Evolutionary conservation across 192 early-diverging fungal species (phyloP), one percentile per base, ranked within the genome.

Genomic region (Entomortierella lignicola): DNA sequence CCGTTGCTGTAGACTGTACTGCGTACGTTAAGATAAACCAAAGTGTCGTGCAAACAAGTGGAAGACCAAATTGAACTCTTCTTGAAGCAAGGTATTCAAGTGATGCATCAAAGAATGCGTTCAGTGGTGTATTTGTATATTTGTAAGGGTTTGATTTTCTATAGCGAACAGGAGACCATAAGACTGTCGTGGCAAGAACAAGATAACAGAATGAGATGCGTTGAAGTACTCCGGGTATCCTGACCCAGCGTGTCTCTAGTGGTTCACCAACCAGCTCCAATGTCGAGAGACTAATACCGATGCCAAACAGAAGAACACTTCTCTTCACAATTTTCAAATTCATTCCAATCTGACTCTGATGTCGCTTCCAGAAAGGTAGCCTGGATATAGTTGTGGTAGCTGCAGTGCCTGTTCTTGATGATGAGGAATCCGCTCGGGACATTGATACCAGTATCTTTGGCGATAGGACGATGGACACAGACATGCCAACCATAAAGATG

Each of bases 401-500:
- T 23, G n/a, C n/a, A 4, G 11, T 51, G 6, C 6, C 18, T 18
- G 8, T n/a, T 6, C 6, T 51, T 17, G 11, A 17, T 55, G 54
- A 6, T 47, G 64, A 11, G 4, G 63, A 52, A 25, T 13, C 25
- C 8, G 30, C 18, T 15, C 15, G 26, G n/a, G 61, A 58, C 18
- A 66, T 23, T 11, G 42, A 12, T 10, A 21, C 23, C 21, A 73
- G 47, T 54, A 56, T 64, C 1, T 20, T 55, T 4, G 71, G 63
- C 1, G 62, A 41, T 31, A 75, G 37, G 41, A 77, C 66, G 32
- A 77, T 72, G 4, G 79, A 60, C n/a, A 80, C 39, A 20, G 75
- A 65, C 26, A 84, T 67, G 27, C 88, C 88, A 43, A 81, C 80
- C 55, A 89, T 84, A 51, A 89, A 89, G 2, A 89, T 44, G 34